Evolutionary conservation across 768 basidiomycete species (phyloP), one percentile per base, ranked within the genome.

Genomic region (Solioccasus polychromus): DNA sequence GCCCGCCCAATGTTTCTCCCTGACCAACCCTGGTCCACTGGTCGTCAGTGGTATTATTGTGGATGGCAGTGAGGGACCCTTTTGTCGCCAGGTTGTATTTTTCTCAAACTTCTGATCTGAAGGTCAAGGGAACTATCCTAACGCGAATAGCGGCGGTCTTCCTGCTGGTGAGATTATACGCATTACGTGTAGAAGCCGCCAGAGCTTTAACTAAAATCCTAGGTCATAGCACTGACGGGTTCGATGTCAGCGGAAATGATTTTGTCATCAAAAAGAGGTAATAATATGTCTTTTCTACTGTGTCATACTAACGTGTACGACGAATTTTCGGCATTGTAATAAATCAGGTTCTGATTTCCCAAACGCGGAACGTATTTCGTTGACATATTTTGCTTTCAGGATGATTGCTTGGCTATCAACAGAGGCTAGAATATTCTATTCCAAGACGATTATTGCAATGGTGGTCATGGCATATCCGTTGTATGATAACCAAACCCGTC

Each of bases 391-490:
- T 26, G n/a, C 18, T 22, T 47, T 50, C 61, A 64, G 73, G 81
- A 86, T 47, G 83, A 86, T 53, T 85, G 82, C 57, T 64, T 86
- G 22, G 80, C 84, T 18, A 69, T 77, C 53, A 72, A 71, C 54
- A 45, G 44, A 18, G 73, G 73, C 12, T 47, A 65, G 7, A 75
- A 74, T 49, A 76, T 79, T 35, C 30, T 66, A 20, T 71, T 85
- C 66, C 63, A 66, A 43, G 58, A 74, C 20, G 82, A 83, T 58
- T 59, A 59, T 19, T 85, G 84, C 63, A 62, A 66, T 3, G 71
- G 71, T 23, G 83, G 85, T 4, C 84, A 88, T 39, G 83, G 85
- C 23, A 77, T 83, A 49, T 82, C 80, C 4, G 70, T 85, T 20
- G 71, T 68, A 14, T 15, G 14, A n/a, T 10, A 44, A 38, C 9